Evolutionary conservation across 164 flowering plant genomes (phyloP).

Genomic region (Nymphaea thermarum): DNA sequence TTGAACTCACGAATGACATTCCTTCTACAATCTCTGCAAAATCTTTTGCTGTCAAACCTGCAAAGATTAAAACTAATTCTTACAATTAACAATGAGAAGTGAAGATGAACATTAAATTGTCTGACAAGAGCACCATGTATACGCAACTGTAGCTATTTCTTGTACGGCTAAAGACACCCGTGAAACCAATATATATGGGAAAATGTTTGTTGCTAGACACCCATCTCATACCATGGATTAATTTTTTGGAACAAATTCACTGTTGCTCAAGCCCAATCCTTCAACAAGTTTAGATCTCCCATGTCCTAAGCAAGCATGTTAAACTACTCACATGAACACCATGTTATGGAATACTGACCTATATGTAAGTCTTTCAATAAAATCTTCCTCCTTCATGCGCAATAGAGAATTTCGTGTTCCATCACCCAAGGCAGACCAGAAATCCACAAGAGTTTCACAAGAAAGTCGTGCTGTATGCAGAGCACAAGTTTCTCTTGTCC

Average conservation of each 20-base stretch:
- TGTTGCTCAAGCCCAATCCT: too few relatives aligned
- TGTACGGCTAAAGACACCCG: too few relatives aligned
- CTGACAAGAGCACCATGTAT: neutral
- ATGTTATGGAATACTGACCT: conserved; percentile 35
- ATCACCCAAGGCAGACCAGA: conserved; percentile 93
- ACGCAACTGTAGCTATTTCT: too few relatives aligned
- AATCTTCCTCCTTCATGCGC: conserved; percentile 98
- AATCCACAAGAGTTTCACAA: conserved; percentile 89
- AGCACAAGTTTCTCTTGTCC: conserved; percentile 93
- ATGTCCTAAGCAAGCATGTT: too few relatives aligned
- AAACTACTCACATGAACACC: neutral
- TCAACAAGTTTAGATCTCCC: too few relatives aligned
- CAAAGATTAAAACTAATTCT: conserved; percentile 12
- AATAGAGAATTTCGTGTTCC: conserved; percentile 83
- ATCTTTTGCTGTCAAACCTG: conserved; percentile 99
- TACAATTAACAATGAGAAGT: neutral
- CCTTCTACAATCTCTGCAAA: conserved; percentile 97
- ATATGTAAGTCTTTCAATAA: conserved; percentile 93
- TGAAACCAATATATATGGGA: too few relatives aligned
- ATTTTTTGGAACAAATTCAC: too few relatives aligned
- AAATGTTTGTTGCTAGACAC: too few relatives aligned
- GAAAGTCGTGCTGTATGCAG: conserved; percentile 93
- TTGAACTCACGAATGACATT: conserved; percentile 97
- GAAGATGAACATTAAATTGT: neutral
- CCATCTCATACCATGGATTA: too few relatives aligned